phyloP scores from a whole-genome alignment of 495 filamentous ascomycete genomes.

The Hyaloscypha variabilis region DNA sequence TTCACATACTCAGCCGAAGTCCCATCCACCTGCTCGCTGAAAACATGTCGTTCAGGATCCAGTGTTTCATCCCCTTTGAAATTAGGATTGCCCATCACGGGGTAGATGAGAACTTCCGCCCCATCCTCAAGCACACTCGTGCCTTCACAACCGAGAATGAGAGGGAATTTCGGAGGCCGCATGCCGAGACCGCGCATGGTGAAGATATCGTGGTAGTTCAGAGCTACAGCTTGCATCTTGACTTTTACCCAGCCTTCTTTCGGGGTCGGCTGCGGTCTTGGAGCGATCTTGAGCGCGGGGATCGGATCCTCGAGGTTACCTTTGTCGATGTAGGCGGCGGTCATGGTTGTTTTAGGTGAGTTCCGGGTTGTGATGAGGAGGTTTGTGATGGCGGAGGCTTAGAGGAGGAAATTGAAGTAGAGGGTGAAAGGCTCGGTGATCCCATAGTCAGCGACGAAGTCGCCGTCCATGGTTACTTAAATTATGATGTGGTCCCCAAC shows the following conservation, averaged over 20 bases:
- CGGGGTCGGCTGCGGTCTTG: constrained; percentile 20
- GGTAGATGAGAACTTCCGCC: constrained; percentile 19
- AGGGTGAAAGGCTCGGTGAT: constrained; percentile 31
- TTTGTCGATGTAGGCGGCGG: constrained; percentile 26
- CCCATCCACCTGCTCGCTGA: constrained; percentile 32
- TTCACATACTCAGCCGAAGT: constrained; percentile 34
- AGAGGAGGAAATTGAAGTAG: constrained; percentile 30
- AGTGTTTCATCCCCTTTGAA: constrained; percentile 34
- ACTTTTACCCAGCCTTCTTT: constrained; percentile 31
- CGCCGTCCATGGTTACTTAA: constrained; percentile 25
- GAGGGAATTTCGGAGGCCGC: constrained; percentile 26
- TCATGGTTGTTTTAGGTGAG: constrained; percentile 28
- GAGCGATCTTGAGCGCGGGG: constrained; percentile 25
- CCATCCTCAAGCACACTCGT: constrained; percentile 33
- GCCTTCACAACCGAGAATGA: constrained; percentile 34
- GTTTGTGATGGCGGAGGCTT: constrained; percentile 19
- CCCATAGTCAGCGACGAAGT: constrained; percentile 23
- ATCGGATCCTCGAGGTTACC: constrained; percentile 28
- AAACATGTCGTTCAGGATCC: constrained; percentile 34
- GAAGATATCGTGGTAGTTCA: constrained; percentile 35
- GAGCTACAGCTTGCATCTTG: constrained; percentile 29
- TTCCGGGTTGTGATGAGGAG: constrained; percentile 24
- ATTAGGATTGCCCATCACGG: constrained; percentile 31
- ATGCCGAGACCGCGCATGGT: constrained; percentile 28
- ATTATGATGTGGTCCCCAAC: constrained; percentile 11